Evolutionary conservation across 2,329 filamentous ascomycete genomes (phyloP).

Genomic region (Sclerotinia sclerotiorum): DNA sequence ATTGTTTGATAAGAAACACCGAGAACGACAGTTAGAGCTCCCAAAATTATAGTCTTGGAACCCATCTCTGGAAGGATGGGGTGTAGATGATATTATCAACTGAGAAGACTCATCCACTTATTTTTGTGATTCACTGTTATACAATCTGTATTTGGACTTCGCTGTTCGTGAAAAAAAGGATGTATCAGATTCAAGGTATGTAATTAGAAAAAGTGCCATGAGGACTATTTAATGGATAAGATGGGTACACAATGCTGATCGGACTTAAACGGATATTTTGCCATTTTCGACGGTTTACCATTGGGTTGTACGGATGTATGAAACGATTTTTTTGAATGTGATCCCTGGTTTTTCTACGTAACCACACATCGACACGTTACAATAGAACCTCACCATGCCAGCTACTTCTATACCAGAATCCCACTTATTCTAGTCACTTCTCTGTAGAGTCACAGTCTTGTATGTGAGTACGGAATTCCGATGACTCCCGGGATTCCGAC

Average conservation of each 20-base stretch:
- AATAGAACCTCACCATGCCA: too few relatives aligned
- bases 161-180: not conserved
- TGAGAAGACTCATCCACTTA: not conserved
- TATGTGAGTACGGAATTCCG: too few relatives aligned
- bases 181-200: not conserved
- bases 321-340: too few relatives aligned
- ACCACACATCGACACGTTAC: too few relatives aligned
- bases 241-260: not conserved
- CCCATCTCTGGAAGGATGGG: not conserved
- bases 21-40: not conserved
- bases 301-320: too few relatives aligned
- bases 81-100: not conserved
- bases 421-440: too few relatives aligned
- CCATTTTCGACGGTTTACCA: not conserved
- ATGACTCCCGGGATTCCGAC: too few relatives aligned
- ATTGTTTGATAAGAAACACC: slow-evolving; percentile 38
- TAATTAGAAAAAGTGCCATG: not conserved
- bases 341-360: too few relatives aligned
- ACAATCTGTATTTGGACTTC: not conserved
- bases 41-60: not conserved
- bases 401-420: too few relatives aligned
- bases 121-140: not conserved
- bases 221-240: not conserved
- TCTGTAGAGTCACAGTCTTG: too few relatives aligned
- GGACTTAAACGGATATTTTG: not conserved